These are phyloP conservation scores for Xylariales sp. DNA, from an alignment of 2,329 filamentous ascomycete species.

Conservation along the genomic window DNA sequence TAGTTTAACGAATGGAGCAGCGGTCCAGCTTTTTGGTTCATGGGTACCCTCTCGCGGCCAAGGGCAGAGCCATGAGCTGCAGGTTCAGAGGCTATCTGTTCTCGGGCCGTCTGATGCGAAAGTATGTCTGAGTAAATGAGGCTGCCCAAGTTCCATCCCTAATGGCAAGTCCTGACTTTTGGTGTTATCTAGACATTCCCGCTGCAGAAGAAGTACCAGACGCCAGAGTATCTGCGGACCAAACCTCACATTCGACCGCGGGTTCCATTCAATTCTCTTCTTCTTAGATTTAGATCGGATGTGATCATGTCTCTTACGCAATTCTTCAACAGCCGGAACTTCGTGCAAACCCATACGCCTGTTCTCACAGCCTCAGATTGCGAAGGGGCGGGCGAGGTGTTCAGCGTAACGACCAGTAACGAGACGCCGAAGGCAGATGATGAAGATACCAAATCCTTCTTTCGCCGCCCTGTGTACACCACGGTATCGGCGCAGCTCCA, in stretches of 20 bases:
- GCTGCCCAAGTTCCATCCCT: slow-evolving; percentile 7
- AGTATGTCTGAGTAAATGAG: slow-evolving; percentile 45
- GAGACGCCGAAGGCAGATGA: slow-evolving; percentile 26
- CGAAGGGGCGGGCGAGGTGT: slow-evolving; percentile 93
- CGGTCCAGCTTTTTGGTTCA: slow-evolving; percentile 70
- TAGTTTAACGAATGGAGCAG: slow-evolving; percentile 77
- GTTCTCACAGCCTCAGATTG: slow-evolving; percentile 96
- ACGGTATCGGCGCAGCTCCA: slow-evolving; percentile 95
- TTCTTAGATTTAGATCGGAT: slow-evolving; percentile 80
- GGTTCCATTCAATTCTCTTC: slow-evolving; percentile 72
- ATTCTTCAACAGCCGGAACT: slow-evolving; percentile 69
- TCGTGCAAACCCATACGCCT: slow-evolving; percentile 84
- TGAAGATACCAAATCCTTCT: slow-evolving; percentile 57
- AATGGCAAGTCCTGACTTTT: slow-evolving; percentile 5
- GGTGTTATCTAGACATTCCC: slow-evolving; percentile 66
- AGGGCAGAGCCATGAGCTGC: slow-evolving; percentile 75
- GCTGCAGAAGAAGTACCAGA: slow-evolving; percentile 95
- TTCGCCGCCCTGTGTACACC: slow-evolving; percentile 83
- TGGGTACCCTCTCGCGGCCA: slow-evolving; percentile 70
- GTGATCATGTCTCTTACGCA: slow-evolving; percentile 67
- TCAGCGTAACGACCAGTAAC: slow-evolving; percentile 55
- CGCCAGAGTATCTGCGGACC: slow-evolving; percentile 79
- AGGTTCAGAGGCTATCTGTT: slow-evolving; percentile 64
- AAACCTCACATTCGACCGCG: slow-evolving; percentile 84
- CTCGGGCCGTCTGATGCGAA: slow-evolving; percentile 75